Percentiles rank a stretch among this genome's conserved stretches.
phyloP scores from a whole-genome alignment of 179 eudicot species.

The Gypsophila paniculata region DNA sequence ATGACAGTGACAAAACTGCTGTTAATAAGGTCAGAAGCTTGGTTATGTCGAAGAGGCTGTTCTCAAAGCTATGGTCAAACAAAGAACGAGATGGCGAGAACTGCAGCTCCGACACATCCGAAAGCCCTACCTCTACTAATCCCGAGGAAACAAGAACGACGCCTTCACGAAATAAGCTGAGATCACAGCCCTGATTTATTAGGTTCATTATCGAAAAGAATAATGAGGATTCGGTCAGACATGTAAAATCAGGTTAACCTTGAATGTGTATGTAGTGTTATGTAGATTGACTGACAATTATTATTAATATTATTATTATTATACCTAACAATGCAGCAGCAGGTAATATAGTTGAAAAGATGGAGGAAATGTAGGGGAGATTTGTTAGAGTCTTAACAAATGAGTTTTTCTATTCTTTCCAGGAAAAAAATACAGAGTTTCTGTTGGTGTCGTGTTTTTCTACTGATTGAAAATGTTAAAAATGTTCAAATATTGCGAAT shows the following conservation, averaged over 20 bases:
- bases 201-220: conserved; percentile 11
- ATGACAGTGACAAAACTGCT: conserved; percentile 40
- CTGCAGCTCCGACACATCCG: conserved; percentile 85
- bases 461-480: neutral
- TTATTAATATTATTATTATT: no score
- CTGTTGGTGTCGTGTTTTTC: neutral
- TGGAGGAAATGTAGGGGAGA: conserved; percentile 13
- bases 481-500: no score
- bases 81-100: conserved; percentile 65
- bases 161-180: conserved; percentile 61
- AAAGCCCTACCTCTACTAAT: conserved; percentile 63
- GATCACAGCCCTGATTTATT: conserved; percentile 26
- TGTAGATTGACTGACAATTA: neutral
- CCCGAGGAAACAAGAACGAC: conserved; percentile 59
- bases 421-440: neutral
- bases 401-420: neutral
- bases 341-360: neutral
- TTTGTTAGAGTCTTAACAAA: conserved; percentile 12
- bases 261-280: conserved; percentile 23
- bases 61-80: conserved; percentile 64
- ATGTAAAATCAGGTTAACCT: conserved; percentile 23
- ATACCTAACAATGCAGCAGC: neutral
- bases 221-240: conserved; percentile 17
- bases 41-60: conserved; percentile 62
- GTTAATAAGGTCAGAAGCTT: conserved; percentile 49